phyloP scores from a whole-genome alignment of 202 grass and related monocot genomes.

The Eragrostis tef region DNA sequence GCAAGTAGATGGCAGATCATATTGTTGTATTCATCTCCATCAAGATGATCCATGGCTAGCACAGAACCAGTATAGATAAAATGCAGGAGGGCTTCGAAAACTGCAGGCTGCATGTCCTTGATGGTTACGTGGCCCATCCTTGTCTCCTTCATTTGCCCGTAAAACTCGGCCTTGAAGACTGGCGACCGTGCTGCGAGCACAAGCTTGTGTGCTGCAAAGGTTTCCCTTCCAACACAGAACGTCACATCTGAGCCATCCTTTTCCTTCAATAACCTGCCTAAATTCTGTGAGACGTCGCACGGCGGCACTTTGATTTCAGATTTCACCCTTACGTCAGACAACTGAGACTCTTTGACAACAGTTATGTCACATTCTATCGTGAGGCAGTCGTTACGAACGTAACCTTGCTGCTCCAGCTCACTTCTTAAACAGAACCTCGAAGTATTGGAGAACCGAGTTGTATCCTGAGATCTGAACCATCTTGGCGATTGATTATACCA shows the following conservation, averaged over 20 bases:
- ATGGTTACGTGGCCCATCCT: neutral
- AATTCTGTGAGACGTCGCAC: too few species aligned
- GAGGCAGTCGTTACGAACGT: neutral
- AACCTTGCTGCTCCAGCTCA: neutral
- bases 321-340: neutral
- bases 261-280: too few species aligned
- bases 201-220: too few species aligned
- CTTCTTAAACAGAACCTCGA: neutral
- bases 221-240: too few species aligned
- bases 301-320: too few species aligned
- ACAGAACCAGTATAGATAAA: neutral
- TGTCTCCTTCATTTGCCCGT: too few species aligned
- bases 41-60: neutral
- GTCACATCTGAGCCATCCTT: too few species aligned
- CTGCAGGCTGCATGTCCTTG: neutral
- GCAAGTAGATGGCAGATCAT: neutral
- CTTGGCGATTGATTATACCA: neutral
- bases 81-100: neutral
- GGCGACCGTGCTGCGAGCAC: too few species aligned
- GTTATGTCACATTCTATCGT: neutral
- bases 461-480: neutral
- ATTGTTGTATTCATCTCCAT: neutral
- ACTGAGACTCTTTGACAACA: neutral
- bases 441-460: neutral
- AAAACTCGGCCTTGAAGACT: too few species aligned